Base-by-base conservation (phyloP, 805 yeast species). In the Wickerhamomyces chambardii region DNA sequence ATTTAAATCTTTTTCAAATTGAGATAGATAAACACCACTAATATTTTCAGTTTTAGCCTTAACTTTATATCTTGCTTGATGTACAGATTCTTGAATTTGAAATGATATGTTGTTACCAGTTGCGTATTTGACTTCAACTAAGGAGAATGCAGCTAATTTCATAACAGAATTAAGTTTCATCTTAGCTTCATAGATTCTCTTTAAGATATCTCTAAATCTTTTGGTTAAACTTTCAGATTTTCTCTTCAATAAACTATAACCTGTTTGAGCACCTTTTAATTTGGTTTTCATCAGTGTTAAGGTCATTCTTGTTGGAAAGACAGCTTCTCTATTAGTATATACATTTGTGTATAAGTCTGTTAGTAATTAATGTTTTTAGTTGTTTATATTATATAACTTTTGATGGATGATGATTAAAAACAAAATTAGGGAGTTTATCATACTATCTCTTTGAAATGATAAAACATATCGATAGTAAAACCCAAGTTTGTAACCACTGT, bases 261-360 rank as follows among this genome's bases (percentile, higher is more conserved):
- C 98, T 54, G 85, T 95, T 51, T 85, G 89, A 2, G 98, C 98
- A 36, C 98, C 98, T 63, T 89, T 90, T 56, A 92, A 75, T 61
- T 92, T 92, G 41, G 84, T 74, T 68, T 92, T 92, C 97, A 92
- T 92, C 40, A 84, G 59, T 33, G 95, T 87, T 47, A 90, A 74
- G 40, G 97, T 90, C 97, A 89, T 89, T 63, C 97, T 89, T 35
- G 97, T 89, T 25, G 97, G 96, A 61, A 89, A 89, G 31, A 89
- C 97, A 56, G 85, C 94, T 59, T 89, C 97, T 70, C 97, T 83
- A 25, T 8, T 46, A 49, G n/a, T n/a, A n/a, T n/a, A n/a, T n/a
- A n/a, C n/a, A n/a, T n/a, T n/a, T n/a, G n/a, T n/a, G n/a, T n/a
- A n/a, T n/a, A n/a, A n/a, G n/a, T n/a, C n/a, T n/a, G n/a, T n/a